Evolutionary conservation across 495 filamentous ascomycete genomes (phyloP).

Genomic region (Xylaria nigripes): DNA sequence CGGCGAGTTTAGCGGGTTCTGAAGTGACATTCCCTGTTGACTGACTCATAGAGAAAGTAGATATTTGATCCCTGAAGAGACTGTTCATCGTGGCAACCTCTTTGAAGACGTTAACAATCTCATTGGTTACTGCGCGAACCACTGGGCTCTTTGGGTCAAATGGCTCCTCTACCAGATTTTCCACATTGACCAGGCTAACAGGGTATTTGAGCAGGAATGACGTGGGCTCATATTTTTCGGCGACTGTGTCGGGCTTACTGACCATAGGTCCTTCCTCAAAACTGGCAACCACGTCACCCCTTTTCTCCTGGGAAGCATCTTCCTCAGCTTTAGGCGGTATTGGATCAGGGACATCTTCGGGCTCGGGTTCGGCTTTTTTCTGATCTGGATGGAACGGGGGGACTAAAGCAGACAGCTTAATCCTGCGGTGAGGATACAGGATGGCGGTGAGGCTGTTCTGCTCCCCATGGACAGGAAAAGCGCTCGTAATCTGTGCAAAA

Average conservation of each 20-base stretch:
- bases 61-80: constrained; percentile 96
- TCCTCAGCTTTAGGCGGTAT: constrained; percentile 40
- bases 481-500: constrained; percentile 94
- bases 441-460: constrained; percentile 75
- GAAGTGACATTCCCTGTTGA: constrained; percentile 89
- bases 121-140: constrained; percentile 84
- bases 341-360: constrained; percentile 49
- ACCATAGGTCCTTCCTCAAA: constrained; percentile 74
- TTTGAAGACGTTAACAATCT: constrained; percentile 97
- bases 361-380: constrained; percentile 31
- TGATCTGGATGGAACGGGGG: constrained; percentile 45
- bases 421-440: constrained; percentile 90
- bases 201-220: constrained; percentile 84
- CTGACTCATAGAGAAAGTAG: constrained; percentile 90
- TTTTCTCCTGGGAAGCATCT: constrained; percentile 49
- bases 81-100: constrained; percentile 88
- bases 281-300: constrained; percentile 91
- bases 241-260: constrained; percentile 35
- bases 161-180: constrained; percentile 81
- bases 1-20: constrained; percentile 88
- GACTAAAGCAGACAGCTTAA: constrained; percentile 76
- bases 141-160: constrained; percentile 81
- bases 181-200: constrained; percentile 88
- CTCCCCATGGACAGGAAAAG: constrained; percentile 80
- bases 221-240: constrained; percentile 71